These are phyloP conservation scores for Parvularia atlantis DNA, from an alignment of 78 protist species.

Conservation along the genomic window DNA sequence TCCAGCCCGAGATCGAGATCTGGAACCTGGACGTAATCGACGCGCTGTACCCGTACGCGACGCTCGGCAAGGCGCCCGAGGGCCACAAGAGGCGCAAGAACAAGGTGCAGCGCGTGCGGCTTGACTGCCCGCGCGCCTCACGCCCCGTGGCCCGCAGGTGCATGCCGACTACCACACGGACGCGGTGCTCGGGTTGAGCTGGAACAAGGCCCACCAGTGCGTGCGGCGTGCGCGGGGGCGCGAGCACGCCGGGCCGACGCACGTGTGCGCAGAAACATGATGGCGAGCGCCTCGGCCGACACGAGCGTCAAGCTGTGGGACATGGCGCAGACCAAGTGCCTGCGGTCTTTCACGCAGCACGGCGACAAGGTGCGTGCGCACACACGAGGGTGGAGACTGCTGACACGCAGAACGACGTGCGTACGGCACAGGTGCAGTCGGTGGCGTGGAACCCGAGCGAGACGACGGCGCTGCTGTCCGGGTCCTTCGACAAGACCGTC, in stretches of 20 bases:
- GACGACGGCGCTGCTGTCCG: conserved; percentile 28
- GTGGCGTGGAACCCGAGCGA: conserved; percentile 51
- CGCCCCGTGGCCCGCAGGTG: not conserved
- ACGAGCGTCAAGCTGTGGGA: conserved; percentile 73
- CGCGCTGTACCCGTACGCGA: conserved; percentile 41
- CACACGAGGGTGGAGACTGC: not conserved
- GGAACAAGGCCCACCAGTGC: conserved; percentile 19
- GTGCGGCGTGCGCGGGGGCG: not conserved
- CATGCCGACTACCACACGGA: conserved; percentile 22
- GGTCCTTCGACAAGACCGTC: conserved; percentile 29
- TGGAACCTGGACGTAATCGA: conserved; percentile 76
- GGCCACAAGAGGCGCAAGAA: not conserved
- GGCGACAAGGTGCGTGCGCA: conserved; percentile 28
- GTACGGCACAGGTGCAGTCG: conserved; percentile 19
- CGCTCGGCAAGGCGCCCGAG: conserved; percentile 42
- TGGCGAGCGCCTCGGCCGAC: conserved; percentile 69
- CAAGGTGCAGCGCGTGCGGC: conserved; percentile 20
- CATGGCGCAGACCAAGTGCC: conserved; percentile 16
- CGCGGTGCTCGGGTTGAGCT: conserved; percentile 42
- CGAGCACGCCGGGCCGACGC: not conserved
- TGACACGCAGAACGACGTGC: not conserved
- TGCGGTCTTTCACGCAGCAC: conserved; percentile 55
- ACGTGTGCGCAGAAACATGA: conserved; percentile 39
- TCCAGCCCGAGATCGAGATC: conserved; percentile 63
- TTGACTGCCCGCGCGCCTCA: not conserved